Conservation (phyloP, 169 alveolate genomes). For the Plasmodium relictum region DNA sequence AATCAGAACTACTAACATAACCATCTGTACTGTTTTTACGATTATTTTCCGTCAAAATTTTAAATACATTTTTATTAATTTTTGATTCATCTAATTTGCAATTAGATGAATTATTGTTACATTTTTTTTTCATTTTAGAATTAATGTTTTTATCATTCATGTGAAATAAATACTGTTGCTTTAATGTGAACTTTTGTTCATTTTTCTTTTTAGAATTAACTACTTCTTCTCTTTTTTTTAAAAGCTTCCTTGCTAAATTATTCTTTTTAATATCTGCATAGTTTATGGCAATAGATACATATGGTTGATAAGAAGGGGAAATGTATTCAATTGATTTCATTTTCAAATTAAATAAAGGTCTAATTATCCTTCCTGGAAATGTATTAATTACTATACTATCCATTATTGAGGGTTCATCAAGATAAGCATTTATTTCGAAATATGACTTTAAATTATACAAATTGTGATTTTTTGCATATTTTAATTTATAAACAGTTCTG, state of each 20-base stretch:
- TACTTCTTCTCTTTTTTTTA: constrained; percentile 44
- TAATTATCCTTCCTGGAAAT: constrained; percentile 96
- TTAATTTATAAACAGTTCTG: constrained; percentile 61
- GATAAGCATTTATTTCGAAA: constrained; percentile 65
- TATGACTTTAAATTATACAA: constrained; percentile 56
- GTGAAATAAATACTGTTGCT: constrained; percentile 45
- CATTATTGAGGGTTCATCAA: constrained; percentile 52
- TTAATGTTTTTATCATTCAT: constrained; percentile 11
- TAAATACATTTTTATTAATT: constrained; percentile 19
- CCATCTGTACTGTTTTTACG: neutral
- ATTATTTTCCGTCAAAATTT: neutral
- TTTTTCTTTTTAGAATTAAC: constrained; percentile 19
- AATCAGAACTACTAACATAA: neutral
- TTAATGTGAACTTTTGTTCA: constrained; percentile 19
- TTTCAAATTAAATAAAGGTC: constrained; percentile 96
- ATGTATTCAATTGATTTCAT: constrained; percentile 95
- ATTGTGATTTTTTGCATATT: constrained; percentile 73
- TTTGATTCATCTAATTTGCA: neutral
- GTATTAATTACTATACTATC: constrained; percentile 96
- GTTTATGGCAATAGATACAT: constrained; percentile 93
- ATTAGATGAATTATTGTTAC: neutral
- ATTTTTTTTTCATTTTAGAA: neutral
- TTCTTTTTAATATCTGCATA: constrained; percentile 78
- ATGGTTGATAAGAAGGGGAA: constrained; percentile 97
- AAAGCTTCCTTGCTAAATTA: constrained; percentile 34